Percentiles rank a stretch among this genome's conserved stretches.
Conservation (phyloP, 2,329 filamentous ascomycete genomes). For the Clonostachys solani region DNA sequence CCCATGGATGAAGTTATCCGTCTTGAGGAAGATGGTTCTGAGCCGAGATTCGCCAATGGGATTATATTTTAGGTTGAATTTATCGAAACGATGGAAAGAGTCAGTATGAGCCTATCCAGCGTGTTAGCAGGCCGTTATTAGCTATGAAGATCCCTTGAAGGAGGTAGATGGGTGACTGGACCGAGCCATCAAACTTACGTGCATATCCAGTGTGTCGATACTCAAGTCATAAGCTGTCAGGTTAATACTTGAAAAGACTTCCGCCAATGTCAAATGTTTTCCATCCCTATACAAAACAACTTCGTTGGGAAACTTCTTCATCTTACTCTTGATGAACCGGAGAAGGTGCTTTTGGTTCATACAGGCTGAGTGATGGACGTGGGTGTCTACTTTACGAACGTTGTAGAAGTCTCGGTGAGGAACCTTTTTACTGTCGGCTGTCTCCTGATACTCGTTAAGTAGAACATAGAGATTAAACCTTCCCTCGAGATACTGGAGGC, state of each 20-base stretch:
- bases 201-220: conserved; percentile 98
- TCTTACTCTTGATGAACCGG: conserved; percentile 99
- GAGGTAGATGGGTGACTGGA: background rate
- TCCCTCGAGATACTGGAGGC: conserved; percentile 91
- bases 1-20: conserved; percentile 95
- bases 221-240: conserved; percentile 95
- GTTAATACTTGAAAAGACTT: conserved; percentile 97
- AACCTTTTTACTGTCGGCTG: conserved; percentile 95
- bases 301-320: conserved; percentile 97
- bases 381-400: conserved; percentile 95
- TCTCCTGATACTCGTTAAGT: conserved; percentile 95
- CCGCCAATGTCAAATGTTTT: conserved; percentile 82
- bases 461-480: conserved; percentile 95
- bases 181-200: conserved; percentile 51
- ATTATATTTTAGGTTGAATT: conserved; percentile 99
- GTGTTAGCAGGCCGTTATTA: background rate
- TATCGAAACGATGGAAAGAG: conserved; percentile 98
- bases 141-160: background rate
- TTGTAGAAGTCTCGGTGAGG: conserved; percentile 99
- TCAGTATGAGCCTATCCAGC: conserved; percentile 77
- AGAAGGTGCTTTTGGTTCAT: conserved; percentile 99
- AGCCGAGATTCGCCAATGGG: conserved; percentile 92
- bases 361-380: conserved; percentile 97
- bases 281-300: conserved; percentile 89
- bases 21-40: conserved; percentile 98